These are phyloP conservation scores for Teratosphaeria gauchensis DNA, from an alignment of 2,329 filamentous ascomycete species.

Conservation along the genomic window DNA sequence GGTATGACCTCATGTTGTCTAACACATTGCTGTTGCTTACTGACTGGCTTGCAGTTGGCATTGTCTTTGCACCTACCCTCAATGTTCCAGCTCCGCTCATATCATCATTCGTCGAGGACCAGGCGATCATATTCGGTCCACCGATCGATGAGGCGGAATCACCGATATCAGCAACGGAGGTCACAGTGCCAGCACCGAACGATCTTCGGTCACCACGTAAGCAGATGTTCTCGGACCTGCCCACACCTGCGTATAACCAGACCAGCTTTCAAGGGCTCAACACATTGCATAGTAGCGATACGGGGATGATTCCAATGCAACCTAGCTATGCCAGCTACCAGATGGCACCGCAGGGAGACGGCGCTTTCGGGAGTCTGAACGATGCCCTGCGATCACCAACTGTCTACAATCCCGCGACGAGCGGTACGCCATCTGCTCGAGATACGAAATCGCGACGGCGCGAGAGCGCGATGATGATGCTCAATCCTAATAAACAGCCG, in stretches of 20 bases:
- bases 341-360: slow-evolving; percentile 25
- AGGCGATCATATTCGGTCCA: slow-evolving; percentile 71
- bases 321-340: slow-evolving; percentile 22
- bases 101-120: slow-evolving; percentile 86
- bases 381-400: slow-evolving; percentile 20
- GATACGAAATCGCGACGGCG: slow-evolving; percentile 9
- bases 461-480: slow-evolving; percentile 23
- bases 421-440: slow-evolving; percentile 2
- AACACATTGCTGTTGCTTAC: background rate
- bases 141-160: slow-evolving; percentile 47
- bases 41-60: slow-evolving; percentile 53
- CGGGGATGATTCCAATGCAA: slow-evolving; percentile 24
- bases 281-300: slow-evolving; percentile 12
- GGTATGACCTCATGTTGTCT: slow-evolving; percentile 19
- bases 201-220: slow-evolving; percentile 54
- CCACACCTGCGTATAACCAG: slow-evolving; percentile 54
- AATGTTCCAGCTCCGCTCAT: slow-evolving; percentile 95
- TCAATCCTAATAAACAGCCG: slow-evolving; percentile 7
- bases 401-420: slow-evolving; percentile 10
- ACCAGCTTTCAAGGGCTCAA: slow-evolving; percentile 28
- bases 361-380: slow-evolving; percentile 25
- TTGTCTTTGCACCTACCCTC: slow-evolving; percentile 93
- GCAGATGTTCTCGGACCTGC: slow-evolving; percentile 58
- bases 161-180: slow-evolving; percentile 24
- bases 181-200: slow-evolving; percentile 31